Base-by-base conservation (phyloP, 768 basidiomycete genomes). In the Lentinula lateritia region DNA sequence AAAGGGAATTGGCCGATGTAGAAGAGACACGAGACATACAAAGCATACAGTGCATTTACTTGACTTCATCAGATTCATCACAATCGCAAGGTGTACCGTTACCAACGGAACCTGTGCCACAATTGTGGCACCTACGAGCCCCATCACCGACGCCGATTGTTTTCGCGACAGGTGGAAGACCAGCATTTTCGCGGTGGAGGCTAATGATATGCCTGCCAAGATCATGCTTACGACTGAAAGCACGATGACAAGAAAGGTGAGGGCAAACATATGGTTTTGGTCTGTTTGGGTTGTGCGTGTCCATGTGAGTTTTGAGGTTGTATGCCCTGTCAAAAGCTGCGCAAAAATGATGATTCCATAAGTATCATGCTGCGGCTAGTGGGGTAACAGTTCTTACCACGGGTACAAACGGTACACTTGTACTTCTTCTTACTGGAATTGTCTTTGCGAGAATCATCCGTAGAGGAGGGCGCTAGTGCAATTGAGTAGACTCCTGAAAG, bases 221-320 rank as follows among this genome's bases (percentile, higher is more conserved):
- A 69, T 98, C 95, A 70, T 98, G 95, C 74, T 96, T 92, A 66
- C 95, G 88, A 66, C 91, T 93, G 75, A 98, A 98, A n/a, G 92
- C 91, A 57, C 95, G 88, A 41, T 87, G 88, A 64, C 95, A 98
- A 3, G 86, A 83, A 45, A 82, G 78, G 74, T 96, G 92, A 46
- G 89, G 90, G 73, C 95, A 98, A 48, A 87, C 82, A 70, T 92
- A 89, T 6, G 93, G 93, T 76, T 96, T 98, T 53, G 88, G 76
- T 62, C 95, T 82, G 73, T 92, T 87, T 28, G 95, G 95, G 71
- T 96, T 92, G 74, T 98, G 95, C 4, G 95, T 98, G 28, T 89
- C 89, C 83, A 59, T 35, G 20, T 59, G 58, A 7, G 58, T 50
- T 38, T 59, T 48, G 16, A 59, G 58, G 36, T 59, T 48, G 34